Evolutionary conservation across 495 filamentous ascomycete genomes (phyloP).

Genomic region (Tuber calosporum): DNA sequence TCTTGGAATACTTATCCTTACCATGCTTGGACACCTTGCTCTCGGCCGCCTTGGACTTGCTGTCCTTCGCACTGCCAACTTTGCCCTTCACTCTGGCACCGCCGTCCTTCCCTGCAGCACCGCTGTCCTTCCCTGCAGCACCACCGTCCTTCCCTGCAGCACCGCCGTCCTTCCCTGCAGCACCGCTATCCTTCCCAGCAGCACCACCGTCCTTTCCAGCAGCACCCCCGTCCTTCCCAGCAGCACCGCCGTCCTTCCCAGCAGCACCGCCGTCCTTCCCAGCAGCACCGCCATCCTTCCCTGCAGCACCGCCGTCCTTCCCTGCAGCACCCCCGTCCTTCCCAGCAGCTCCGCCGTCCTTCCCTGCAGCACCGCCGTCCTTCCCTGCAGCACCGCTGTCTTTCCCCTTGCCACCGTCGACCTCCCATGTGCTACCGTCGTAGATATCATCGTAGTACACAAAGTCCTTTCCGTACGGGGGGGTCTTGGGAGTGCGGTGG

Average conservation of each 20-base stretch:
- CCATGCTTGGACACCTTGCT: background rate
- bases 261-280: no score
- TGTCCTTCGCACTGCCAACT: background rate
- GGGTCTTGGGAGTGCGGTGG: constrained; percentile 7
- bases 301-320: background rate
- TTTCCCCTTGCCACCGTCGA: background rate
- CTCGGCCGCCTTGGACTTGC: background rate
- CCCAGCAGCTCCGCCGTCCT: background rate
- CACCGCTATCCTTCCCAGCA: no score
- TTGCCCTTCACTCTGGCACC: background rate
- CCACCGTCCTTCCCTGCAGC: no score
- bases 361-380: background rate
- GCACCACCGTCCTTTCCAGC: background rate
- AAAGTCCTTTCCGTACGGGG: background rate
- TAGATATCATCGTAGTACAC: background rate
- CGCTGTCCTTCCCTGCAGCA: no score
- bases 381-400: background rate
- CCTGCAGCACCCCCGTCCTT: constrained; percentile 43
- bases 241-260: constrained; percentile 42
- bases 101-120: background rate
- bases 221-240: constrained; percentile 51
- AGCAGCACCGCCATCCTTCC: background rate
- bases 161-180: no score
- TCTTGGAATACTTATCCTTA: no score
- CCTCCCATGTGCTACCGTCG: no score